Base-by-base conservation (phyloP, 192 early-diverging fungal genomes). In the Entophlyctis luteolus region DNA sequence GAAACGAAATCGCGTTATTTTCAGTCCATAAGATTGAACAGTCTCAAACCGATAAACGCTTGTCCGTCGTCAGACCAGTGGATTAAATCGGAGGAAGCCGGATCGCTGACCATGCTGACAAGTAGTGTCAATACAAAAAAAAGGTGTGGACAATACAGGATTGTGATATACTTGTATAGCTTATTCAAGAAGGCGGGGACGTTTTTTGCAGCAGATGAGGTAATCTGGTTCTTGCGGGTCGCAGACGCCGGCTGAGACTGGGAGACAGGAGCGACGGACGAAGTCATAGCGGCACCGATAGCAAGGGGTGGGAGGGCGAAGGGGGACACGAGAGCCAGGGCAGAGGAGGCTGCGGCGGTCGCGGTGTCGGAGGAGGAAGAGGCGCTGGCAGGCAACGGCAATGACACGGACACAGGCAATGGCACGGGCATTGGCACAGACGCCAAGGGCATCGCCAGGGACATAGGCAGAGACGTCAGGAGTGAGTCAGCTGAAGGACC, bases 171-270 rank as follows among this genome's bases (percentile, higher is more conserved):
- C 90, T 83, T 88, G 73, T 92, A 95, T 8, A 97, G 85, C 68
- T 97, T 97, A 77, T 91, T 94, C 12, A 97, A 74, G 70, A 97
- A 97, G 2, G 93, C 91, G 1, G 95, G 91, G 20, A 97, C 91
- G 59, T 67, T 79, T 37, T 72, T 82, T 16, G 70, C 71, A 36
- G 76, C 55, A 20, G 72, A 33, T 20, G 75, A 45, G 31, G 65
- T 53, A 37, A 76, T 48, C 31, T 63, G 60, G 46, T 63, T 63
- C 8, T 34, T 45, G 5, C 22, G 35, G 20, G 58, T 5, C 25
- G 10, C 31, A 28, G 55, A 35, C 5, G 28, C 22, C 20, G 49
- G 49, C 5, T 28, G 49, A 52, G 5, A 6, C 10, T 52, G 42
- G 20, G 14, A 16, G 42, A n/a, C 14, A 45, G 14, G 49, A 52